Conservation (phyloP, 768 basidiomycete species). For the Dioszegia aurantiaca region DNA sequence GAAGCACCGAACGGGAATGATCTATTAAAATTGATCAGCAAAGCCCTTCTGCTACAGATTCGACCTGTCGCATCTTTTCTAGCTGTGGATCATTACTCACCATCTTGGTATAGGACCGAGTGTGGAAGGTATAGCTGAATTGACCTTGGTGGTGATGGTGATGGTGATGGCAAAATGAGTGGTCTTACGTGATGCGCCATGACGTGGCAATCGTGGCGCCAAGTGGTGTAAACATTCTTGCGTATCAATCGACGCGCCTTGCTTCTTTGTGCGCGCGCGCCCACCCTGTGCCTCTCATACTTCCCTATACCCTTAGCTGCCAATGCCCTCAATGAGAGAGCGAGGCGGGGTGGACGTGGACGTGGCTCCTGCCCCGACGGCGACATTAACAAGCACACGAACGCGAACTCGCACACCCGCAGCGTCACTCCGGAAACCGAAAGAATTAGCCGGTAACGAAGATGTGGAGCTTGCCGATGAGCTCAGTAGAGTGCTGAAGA, state of each 20-base stretch:
- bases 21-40: slow-evolving; percentile 58
- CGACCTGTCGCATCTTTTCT: background rate
- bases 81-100: slow-evolving; percentile 15
- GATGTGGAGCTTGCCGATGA: slow-evolving; percentile 21
- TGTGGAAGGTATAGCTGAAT: too few species aligned
- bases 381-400: background rate
- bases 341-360: slow-evolving; percentile 5
- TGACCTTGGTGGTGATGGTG: background rate
- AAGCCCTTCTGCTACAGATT: too few species aligned
- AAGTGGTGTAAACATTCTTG: too few species aligned
- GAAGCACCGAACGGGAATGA: slow-evolving; percentile 93
- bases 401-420: background rate
- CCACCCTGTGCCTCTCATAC: background rate
- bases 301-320: background rate
- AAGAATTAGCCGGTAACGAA: background rate
- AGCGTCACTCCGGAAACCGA: slow-evolving; percentile 1
- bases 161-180: background rate
- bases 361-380: background rate
- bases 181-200: background rate
- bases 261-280: background rate
- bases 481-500: slow-evolving; percentile 24
- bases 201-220: background rate
- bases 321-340: slow-evolving; percentile 13
- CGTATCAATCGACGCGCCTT: background rate
- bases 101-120: slow-evolving; percentile 16